Base-by-base conservation (phyloP, 352 stramenopile species). In the Phytophthora sansomeana region DNA sequence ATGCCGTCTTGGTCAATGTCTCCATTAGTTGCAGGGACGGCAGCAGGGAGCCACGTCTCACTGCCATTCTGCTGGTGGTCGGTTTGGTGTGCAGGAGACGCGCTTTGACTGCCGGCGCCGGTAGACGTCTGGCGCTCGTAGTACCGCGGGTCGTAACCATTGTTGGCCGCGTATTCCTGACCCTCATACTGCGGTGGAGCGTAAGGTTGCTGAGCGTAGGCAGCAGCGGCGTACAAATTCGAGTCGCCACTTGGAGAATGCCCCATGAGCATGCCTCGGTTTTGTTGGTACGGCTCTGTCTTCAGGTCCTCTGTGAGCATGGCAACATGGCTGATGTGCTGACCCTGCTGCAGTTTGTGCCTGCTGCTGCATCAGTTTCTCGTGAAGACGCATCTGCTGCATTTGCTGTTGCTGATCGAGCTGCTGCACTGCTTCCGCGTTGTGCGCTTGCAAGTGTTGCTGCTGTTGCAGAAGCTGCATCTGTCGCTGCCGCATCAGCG, bases 401-500 rank as follows among this genome's bases (percentile, higher is more conserved):
- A 91, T 70, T 35, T 92, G 85, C 51, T 93, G 84, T 54, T 92
- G 84, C 29, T 90, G 80, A 48, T 91, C 83, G 9, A 92, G 75
- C 35, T 85, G 76, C 58, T 90, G 80, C 19, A 79, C 74, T 1
- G 78, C 82, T 65, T 92, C 84, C 21, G 77, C 72, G 59, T 81
- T 81, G 49, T 81, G 74, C 24, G 86, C 74, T 61, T 92, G 81
- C 14, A 92, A 39, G 42, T 89, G 77, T 19, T 91, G 81, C 55
- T 94, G 85, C 42, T 92, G 85, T 44, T 92, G 81, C 71, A 90
- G 51, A 30, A 92, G 69, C 43, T 90, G 80, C 54, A 92, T 38
- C 30, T 91, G 84, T 6, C 83, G 77, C 63, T 93, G 85, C 16
- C 82, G 80, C 65, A 93, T 75, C 17, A 90, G 38, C n/a, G 76